Base-by-base conservation (phyloP, 352 stramenopile species). In the Pythium apleroticum region DNA sequence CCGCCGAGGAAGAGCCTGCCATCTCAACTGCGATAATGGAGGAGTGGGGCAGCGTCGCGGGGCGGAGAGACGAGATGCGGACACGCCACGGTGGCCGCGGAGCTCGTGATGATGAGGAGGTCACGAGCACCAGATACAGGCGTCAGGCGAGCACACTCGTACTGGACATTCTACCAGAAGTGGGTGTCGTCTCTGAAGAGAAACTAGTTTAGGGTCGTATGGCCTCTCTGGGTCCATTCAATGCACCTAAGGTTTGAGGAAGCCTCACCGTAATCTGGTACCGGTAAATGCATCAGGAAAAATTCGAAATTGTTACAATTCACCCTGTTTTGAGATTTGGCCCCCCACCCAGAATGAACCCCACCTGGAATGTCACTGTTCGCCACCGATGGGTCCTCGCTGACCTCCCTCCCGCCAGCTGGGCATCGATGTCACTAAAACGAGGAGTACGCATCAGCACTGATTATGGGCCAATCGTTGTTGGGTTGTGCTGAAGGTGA, bases 1-100 rank as follows among this genome's bases (percentile, higher is more conserved):
- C 27, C 22, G 19, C 30, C 17, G n/a, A n/a, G 25, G 9, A 22
- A 12, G 37, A 52, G 46, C 54, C 62, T 17, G 56, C 63, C 56
- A 69, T 69, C 14, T 22, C 3, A 20, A 7, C 43, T 27, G n/a
- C 25, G 33, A 11, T 41, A 17, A 14, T 41, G 33, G 33, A 41
- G 33, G 9, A 17, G 12, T 17, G 8, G 8, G 12, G 12, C 33
- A 11, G 11, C 33, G 33, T 17, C 8, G 33, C 11, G 8, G 11
- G 9, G 12, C 15, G 12, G 33, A 41, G 33, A 41, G 33, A 17
- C 33, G 33, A 41, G 33, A 19, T 41, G 12, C 15, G 33, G 8
- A 41, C 9, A 4, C 33, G 33, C 33, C 33, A 41, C 8, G 7
- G 4, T 41, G 33, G 33, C 33, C 7, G 11, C 33, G 33, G 33